These are phyloP conservation scores for Ustilago trichophora DNA, from an alignment of 1,284 basidiomycete species.

Conservation along the genomic window DNA sequence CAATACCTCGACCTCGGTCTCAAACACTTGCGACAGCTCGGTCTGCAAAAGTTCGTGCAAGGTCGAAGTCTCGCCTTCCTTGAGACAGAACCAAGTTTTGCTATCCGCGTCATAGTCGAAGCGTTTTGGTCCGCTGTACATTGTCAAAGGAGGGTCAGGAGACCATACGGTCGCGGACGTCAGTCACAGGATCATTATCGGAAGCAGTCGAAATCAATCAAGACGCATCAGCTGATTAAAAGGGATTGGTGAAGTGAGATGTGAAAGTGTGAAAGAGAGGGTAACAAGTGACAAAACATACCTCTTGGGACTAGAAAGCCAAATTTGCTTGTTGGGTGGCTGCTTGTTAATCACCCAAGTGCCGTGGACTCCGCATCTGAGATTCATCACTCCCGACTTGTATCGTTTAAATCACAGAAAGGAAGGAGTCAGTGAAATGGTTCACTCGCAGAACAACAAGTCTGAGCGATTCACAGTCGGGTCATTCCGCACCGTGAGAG, in stretches of 20 bases:
- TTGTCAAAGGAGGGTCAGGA: too few species aligned
- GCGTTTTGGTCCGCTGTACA: conserved; percentile 62
- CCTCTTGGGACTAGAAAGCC: conserved; percentile 84
- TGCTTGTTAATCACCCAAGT: conserved; percentile 99
- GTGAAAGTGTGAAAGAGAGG: too few species aligned
- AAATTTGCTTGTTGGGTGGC: conserved; percentile 98
- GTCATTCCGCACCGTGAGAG: too few species aligned
- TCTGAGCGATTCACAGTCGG: too few species aligned
- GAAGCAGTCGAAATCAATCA: too few species aligned
- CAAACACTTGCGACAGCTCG: conserved; percentile 56
- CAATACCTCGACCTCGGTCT: conserved; percentile 36
- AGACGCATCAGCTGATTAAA: too few species aligned
- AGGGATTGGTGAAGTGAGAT: too few species aligned
- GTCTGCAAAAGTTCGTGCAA: conserved; percentile 51
- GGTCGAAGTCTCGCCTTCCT: conserved; percentile 51
- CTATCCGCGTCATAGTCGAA: conserved; percentile 59
- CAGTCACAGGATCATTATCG: too few species aligned
- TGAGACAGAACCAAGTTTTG: conserved; percentile 58
- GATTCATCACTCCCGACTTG: conserved; percentile 88
- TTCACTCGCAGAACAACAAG: too few species aligned
- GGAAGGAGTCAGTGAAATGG: not conserved
- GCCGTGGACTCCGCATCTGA: conserved; percentile 81
- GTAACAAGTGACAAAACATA: too few species aligned
- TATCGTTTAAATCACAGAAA: not conserved
- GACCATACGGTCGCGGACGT: too few species aligned